Percentiles rank a stretch among this genome's conserved stretches.
These are phyloP conservation scores for Dillenia turbinata DNA, from an alignment of 164 flowering plant species.

Conservation along the genomic window DNA sequence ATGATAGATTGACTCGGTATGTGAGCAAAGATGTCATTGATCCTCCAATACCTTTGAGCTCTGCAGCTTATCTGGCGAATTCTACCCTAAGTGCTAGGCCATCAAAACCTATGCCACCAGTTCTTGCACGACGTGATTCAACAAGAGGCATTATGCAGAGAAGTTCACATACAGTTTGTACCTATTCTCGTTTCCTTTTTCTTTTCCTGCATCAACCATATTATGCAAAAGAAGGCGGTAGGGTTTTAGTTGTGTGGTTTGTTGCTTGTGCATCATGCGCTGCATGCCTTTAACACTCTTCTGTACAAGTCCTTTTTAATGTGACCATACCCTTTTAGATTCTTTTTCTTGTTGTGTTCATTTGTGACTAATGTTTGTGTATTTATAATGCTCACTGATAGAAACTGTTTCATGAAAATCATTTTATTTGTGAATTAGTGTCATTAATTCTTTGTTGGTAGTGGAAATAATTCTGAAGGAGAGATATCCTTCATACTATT, in stretches of 20 bases:
- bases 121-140: constrained; percentile 26
- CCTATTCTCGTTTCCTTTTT: constrained; percentile 3
- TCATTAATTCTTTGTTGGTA: too few relatives aligned
- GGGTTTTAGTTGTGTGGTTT: too few relatives aligned
- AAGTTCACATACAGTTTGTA: constrained; percentile 38
- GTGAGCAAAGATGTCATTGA: constrained; percentile 34
- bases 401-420: too few relatives aligned
- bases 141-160: constrained; percentile 28
- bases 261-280: too few relatives aligned
- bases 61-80: constrained; percentile 29
- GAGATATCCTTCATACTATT: too few relatives aligned
- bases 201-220: neutral
- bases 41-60: constrained; percentile 30
- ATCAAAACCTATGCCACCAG: constrained; percentile 36
- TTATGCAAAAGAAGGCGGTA: too few relatives aligned
- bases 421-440: too few relatives aligned
- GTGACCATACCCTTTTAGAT: neutral
- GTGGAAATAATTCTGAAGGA: too few relatives aligned
- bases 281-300: too few relatives aligned
- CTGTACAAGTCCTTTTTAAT: too few relatives aligned
- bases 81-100: constrained; percentile 29
- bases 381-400: too few relatives aligned
- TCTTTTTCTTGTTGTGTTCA: neutral
- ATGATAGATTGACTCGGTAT: constrained; percentile 36
- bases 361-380: too few relatives aligned